Base-by-base conservation (phyloP, 2,329 filamentous ascomycete genomes). In the Epichloe hybrida region DNA sequence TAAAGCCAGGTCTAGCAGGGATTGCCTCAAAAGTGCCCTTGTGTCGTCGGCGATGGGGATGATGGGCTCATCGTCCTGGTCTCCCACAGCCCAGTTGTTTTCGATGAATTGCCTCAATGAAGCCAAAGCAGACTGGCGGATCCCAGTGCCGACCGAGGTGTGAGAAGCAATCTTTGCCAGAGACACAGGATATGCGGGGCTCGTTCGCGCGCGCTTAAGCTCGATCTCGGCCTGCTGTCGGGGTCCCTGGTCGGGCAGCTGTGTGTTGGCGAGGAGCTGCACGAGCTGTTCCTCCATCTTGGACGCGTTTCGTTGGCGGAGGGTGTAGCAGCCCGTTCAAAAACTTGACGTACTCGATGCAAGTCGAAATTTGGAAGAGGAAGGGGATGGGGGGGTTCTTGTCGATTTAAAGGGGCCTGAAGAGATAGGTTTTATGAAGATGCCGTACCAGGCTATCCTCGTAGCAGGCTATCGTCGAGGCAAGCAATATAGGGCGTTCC, bases 221-320 rank as follows among this genome's bases (percentile, higher is more conserved):
- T 88, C 86, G 63, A 84, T 75, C 71, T 98, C 93, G 59, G 93
- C 93, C 65, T 86, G 81, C 66, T 87, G 89, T 67, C 91, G 84
- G 52, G 83, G 83, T 50, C 72, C 81, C 66, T 91, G 83, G 53
- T 83, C 80, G 54, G 86, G 62, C 56, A 83, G 83, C 72, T 95
- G 88, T 47, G 90, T 95, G 69, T 89, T 88, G 62, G 84, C 81
- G 57, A 98, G 83, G 66, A 97, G 79, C 68, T 84, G 83, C 61
- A 93, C 83, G 68, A 98, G 81, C 74, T 95, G 84, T 71, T 94
- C 84, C 78, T 95, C 90, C 89, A 95, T 95, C 61, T 55, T 63
- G 61, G 55, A 34, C 31, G 27, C 36, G 34, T 36, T 31, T 52
- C 45, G 50, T 52, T 52, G 40, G 35, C 34, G 50, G 46, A 17